These are phyloP conservation scores for Cordyceps tenuipes DNA, from an alignment of 2,329 filamentous ascomycete genomes.

Conservation along the genomic window DNA sequence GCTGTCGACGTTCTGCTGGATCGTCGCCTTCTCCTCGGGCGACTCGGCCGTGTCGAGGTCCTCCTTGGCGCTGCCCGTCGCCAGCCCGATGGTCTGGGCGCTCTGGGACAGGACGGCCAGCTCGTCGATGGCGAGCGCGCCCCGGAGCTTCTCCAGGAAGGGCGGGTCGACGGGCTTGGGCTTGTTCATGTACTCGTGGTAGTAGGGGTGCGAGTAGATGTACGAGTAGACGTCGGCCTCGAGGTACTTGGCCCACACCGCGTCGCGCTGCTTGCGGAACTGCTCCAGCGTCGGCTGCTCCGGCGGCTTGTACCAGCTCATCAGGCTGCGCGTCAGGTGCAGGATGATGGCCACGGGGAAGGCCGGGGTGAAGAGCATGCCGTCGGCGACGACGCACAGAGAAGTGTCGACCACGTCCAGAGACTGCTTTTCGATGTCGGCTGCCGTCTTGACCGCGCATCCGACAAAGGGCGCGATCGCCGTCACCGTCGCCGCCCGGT, in stretches of 20 bases:
- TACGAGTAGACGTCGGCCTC: not conserved
- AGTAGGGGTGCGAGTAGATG: not conserved
- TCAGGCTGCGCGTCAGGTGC: not conserved
- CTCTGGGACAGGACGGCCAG: not conserved
- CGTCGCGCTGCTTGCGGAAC: not conserved
- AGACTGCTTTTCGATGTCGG: not conserved
- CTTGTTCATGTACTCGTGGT: not conserved
- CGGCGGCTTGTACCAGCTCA: not conserved
- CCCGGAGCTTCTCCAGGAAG: not conserved
- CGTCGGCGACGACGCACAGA: not conserved
- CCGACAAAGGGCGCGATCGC: slow-evolving; percentile 1
- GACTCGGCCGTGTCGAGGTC: not conserved
- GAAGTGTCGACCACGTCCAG: not conserved
- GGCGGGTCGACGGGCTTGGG: not conserved
- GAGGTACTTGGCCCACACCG: not conserved
- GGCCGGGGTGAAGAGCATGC: not conserved
- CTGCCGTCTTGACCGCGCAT: not conserved
- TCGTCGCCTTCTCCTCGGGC: not conserved
- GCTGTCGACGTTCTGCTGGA: not conserved
- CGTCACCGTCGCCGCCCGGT: not conserved
- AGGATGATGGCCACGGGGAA: not conserved
- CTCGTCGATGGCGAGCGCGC: not conserved
- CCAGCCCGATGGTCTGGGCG: not conserved
- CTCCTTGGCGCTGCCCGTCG: not conserved
- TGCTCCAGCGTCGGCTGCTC: not conserved